A percentile compares a stretch with the other conserved stretches of the same genome.
Conservation (phyloP, 106 monocot genomes). For the Platanthera guangdongensis region DNA sequence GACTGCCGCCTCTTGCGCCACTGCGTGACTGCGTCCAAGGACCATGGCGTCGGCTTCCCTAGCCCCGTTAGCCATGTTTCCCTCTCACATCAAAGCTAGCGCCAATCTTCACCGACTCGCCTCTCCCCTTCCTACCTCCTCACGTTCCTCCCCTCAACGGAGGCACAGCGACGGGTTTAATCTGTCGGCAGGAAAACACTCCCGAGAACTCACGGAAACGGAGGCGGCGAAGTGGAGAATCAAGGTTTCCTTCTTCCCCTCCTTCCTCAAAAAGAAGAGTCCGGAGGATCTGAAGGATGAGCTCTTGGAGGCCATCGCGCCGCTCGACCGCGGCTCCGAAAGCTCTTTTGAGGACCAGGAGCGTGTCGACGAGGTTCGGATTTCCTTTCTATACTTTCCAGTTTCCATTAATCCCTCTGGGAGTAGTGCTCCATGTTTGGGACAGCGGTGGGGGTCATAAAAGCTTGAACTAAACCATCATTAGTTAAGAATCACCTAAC, state of each 20-base stretch:
- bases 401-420: neutral
- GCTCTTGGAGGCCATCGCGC: conserved; percentile 66
- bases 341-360: conserved; percentile 64
- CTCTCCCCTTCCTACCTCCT: neutral
- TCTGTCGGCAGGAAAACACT: neutral
- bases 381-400: neutral
- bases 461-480: no score
- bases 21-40: no score
- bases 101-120: neutral
- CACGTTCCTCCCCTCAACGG: neutral
- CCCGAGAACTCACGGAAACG: no score
- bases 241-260: conserved; percentile 65
- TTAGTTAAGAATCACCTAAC: no score
- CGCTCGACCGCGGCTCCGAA: conserved; percentile 84
- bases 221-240: conserved; percentile 43
- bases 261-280: conserved; percentile 50
- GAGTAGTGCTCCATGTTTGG: neutral
- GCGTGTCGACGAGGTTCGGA: conserved; percentile 51
- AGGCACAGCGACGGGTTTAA: neutral
- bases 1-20: neutral
- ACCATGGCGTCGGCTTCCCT: conserved; percentile 3
- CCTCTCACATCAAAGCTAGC: neutral
- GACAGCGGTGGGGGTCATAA: no score
- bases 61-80: neutral
- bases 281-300: conserved; percentile 69